Evolutionary conservation across 495 filamentous ascomycete species (phyloP).

Genomic region (Thozetella sp.): DNA sequence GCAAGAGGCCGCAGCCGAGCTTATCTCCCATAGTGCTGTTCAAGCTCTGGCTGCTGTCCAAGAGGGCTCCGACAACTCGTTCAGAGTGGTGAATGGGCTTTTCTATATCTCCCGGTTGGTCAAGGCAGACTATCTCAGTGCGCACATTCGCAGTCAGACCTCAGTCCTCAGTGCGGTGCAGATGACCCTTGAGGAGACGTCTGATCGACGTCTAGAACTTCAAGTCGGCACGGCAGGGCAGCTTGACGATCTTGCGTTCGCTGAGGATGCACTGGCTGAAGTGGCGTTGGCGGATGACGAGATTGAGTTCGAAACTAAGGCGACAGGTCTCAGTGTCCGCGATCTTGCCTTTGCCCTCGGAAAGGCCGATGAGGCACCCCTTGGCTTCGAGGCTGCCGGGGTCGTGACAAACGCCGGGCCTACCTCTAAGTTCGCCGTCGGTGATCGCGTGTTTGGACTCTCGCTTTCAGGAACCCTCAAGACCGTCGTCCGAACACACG

Average conservation of each 20-base stretch:
- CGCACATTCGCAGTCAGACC: constrained; percentile 14
- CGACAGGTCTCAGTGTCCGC: constrained; percentile 3
- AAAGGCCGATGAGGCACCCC: neutral
- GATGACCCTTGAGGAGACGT: neutral
- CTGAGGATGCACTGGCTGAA: constrained; percentile 10
- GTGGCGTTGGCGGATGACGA: constrained; percentile 4
- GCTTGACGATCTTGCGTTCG: constrained; percentile 22
- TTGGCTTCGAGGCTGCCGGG: constrained; percentile 15
- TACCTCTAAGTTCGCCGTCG: constrained; percentile 1
- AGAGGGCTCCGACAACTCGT: constrained; percentile 9
- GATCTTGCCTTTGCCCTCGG: constrained; percentile 5
- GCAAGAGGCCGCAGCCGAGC: neutral
- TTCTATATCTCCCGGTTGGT: constrained; percentile 4
- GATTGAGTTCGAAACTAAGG: constrained; percentile 9
- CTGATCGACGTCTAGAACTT: neutral
- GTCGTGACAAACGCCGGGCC: constrained; percentile 11
- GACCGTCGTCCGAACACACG: constrained; percentile 13
- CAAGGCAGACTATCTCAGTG: neutral
- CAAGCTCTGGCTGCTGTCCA: neutral
- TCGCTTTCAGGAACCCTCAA: constrained; percentile 24
- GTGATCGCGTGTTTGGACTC: constrained; percentile 31
- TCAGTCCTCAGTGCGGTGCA: neutral
- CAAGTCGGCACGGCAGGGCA: constrained; percentile 19
- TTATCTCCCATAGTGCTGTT: neutral
- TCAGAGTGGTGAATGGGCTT: constrained; percentile 4